Evolutionary conservation across 768 basidiomycete species (phyloP).

Genomic region (Phlebiopsis flavidoalba): DNA sequence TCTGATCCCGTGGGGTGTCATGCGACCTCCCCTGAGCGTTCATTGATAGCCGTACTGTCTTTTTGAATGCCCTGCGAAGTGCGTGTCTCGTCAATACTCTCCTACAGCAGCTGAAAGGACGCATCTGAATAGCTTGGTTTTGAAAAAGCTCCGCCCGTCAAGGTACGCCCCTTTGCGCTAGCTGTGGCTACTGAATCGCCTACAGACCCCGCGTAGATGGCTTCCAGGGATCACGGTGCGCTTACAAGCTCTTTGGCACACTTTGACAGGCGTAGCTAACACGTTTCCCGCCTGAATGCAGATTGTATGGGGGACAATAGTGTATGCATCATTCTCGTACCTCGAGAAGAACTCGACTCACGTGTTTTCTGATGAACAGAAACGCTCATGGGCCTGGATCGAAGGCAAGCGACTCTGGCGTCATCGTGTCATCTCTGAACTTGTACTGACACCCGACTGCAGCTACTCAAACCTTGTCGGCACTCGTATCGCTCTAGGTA

Average conservation of each 20-base stretch:
- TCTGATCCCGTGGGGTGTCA: not conserved
- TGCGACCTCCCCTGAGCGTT: not conserved
- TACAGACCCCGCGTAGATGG: slow-evolving; percentile 34
- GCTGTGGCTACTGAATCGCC: not conserved
- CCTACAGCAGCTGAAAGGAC: not conserved
- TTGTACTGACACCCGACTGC: not conserved
- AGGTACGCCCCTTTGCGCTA: slow-evolving; percentile 11
- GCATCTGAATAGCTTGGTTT: slow-evolving; percentile 31
- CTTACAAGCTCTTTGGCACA: not conserved
- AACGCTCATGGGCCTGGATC: slow-evolving; percentile 61
- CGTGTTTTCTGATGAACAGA: slow-evolving; percentile 15
- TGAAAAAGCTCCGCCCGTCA: slow-evolving; percentile 61
- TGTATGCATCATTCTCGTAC: slow-evolving; percentile 18
- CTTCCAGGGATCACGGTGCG: slow-evolving; percentile 57
- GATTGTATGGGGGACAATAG: slow-evolving; percentile 55
- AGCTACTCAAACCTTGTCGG: slow-evolving; percentile 64
- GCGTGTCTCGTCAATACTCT: slow-evolving; percentile 7
- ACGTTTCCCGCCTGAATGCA: not conserved
- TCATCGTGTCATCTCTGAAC: not conserved
- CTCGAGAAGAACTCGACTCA: not conserved
- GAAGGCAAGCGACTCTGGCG: slow-evolving; percentile 38
- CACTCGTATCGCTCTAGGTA: slow-evolving; percentile 51
- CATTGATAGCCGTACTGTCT: slow-evolving; percentile 46
- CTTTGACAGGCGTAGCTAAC: not conserved
- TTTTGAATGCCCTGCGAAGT: slow-evolving; percentile 72